Conservation (phyloP, 495 filamentous ascomycete genomes). For the Aeminium ludgeri region DNA sequence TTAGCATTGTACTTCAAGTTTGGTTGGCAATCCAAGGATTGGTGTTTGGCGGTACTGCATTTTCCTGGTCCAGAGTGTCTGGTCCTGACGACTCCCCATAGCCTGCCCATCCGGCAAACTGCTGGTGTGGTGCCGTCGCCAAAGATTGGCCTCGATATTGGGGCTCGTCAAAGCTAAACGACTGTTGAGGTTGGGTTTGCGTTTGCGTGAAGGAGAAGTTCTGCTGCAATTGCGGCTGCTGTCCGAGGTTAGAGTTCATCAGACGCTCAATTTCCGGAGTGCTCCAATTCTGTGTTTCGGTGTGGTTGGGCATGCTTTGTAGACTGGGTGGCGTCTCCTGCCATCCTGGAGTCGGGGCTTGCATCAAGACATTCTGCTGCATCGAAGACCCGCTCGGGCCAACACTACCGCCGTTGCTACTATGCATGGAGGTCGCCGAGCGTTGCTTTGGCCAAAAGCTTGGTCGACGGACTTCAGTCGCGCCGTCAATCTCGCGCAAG, state of each 20-base stretch:
- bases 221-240: background rate
- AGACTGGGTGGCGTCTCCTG: too few relatives aligned
- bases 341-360: too few relatives aligned
- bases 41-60: slow-evolving; percentile 14
- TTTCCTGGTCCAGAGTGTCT: slow-evolving; percentile 12
- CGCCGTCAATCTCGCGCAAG: slow-evolving; percentile 9
- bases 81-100: slow-evolving; percentile 5
- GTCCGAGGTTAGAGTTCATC: background rate
- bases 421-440: slow-evolving; percentile 7
- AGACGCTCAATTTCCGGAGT: too few relatives aligned
- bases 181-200: slow-evolving; percentile 5
- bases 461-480: background rate
- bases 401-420: slow-evolving; percentile 5
- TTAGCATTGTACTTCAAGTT: slow-evolving; percentile 2
- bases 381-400: too few relatives aligned
- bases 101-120: slow-evolving; percentile 13
- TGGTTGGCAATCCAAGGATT: slow-evolving; percentile 1
- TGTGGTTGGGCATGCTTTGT: too few relatives aligned
- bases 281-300: too few relatives aligned
- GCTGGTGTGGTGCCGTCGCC: slow-evolving; percentile 5
- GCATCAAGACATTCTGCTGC: too few relatives aligned
- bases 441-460: slow-evolving; percentile 11
- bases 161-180: slow-evolving; percentile 4
- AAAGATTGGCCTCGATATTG: background rate
- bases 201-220: background rate